phyloP scores from a whole-genome alignment of 768 basidiomycete species.

The Boletus subparvulus region DNA sequence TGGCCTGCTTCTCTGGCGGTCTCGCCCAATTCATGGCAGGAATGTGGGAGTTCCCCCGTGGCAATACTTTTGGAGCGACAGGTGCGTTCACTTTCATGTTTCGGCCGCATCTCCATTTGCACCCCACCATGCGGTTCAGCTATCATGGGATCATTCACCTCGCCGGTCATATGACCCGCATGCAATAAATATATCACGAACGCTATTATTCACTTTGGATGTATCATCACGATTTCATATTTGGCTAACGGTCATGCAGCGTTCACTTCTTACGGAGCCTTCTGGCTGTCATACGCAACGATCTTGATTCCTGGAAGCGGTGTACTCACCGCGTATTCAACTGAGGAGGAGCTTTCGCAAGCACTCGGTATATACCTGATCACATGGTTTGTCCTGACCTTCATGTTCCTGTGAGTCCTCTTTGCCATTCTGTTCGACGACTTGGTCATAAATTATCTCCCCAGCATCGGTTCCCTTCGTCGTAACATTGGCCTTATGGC shows the following conservation, averaged over 20 bases:
- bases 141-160: not conserved
- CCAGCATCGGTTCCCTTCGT: conserved; percentile 49
- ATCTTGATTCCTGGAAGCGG: conserved; percentile 73
- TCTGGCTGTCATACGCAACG: conserved; percentile 83
- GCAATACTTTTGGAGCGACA: conserved; percentile 70
- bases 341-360: conserved; percentile 40
- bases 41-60: conserved; percentile 81
- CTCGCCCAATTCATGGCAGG: conserved; percentile 85
- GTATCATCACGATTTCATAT: not conserved
- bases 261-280: conserved; percentile 81
- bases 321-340: conserved; percentile 51
- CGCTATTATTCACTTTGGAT: not conserved
- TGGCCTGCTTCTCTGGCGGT: conserved; percentile 85
- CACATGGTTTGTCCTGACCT: conserved; percentile 72
- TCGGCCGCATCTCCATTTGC: not conserved
- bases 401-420: conserved; percentile 57
- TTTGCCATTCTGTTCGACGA: not conserved
- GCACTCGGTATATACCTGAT: conserved; percentile 76
- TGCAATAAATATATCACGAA: not conserved
- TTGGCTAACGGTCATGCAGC: conserved; percentile 40
- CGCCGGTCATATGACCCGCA: not conserved
- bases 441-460: not conserved
- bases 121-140: not conserved
- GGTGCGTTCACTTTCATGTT: conserved; percentile 42
- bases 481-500: conserved; percentile 49